Base-by-base conservation (phyloP, 768 basidiomycete species). In the Naematelia encephala region DNA sequence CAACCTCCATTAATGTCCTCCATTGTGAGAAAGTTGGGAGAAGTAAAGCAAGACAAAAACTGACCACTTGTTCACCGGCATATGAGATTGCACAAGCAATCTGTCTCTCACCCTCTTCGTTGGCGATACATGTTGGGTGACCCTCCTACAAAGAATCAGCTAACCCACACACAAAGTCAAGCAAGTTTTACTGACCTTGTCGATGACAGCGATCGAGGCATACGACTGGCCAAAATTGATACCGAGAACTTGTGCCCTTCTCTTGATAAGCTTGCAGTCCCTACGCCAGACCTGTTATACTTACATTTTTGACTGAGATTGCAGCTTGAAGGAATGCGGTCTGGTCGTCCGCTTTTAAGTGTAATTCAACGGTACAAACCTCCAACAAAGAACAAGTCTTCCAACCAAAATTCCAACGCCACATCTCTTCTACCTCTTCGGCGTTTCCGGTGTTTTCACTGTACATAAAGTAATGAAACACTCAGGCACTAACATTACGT, bases 21-120 rank as follows among this genome's bases (percentile, higher is more conserved):
- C 34, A 8, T 8, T 16, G 8, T 16, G 34, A 39, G 34, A 39
- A 39, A 8, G 34, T 16, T 8, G 34, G 8, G 34, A 39, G 34
- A 16, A 39, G n/a, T n/a, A n/a, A 44, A 60, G 30, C 34, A 4
- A 46, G 12, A 14, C 46, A 14, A 45, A n/a, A 49, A 82, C 87
- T 68, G 72, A 91, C 92, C 75, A 87, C 85, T 77, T 97, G 89
- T 77, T 94, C 90, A 25, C 91, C 91, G 42, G 85, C 84, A 76
- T 94, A 98, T 0, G 92, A 85, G 55, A 98, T 81, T 25, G 91
- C 91, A 74, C 90, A 91, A 0, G 91, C 91, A 70, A 99, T 98
- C 80, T 99, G 94, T 28, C 96, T 87, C 74, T 97, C 94, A 27
- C 96, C 94, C 75, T 98, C 94, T 75, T 98, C 93, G 75, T 97